Evolutionary conservation across 164 flowering plant species (phyloP).

Genomic region (Annona squamosa): DNA sequence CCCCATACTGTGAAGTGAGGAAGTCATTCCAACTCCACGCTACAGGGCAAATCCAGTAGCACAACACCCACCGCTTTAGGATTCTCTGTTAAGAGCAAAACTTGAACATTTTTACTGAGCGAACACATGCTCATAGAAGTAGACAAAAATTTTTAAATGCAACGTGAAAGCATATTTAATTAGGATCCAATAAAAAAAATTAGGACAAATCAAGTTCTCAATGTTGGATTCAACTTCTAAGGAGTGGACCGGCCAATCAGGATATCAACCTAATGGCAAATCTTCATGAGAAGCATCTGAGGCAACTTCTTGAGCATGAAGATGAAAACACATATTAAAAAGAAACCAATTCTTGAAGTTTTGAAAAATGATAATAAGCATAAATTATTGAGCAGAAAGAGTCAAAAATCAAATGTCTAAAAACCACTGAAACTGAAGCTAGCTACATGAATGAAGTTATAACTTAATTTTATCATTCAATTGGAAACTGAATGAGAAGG

Average conservation of each 20-base stretch:
- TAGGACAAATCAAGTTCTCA: too few species aligned
- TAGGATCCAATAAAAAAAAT: too few species aligned
- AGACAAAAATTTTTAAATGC: too few species aligned
- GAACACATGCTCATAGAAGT: too few species aligned
- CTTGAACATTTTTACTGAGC: neutral
- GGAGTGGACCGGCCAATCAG: too few species aligned
- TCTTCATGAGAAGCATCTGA: too few species aligned
- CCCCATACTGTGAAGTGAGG: conserved; percentile 48
- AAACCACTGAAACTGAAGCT: neutral
- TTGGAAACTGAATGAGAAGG: neutral
- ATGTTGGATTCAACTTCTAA: too few species aligned
- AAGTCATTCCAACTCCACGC: conserved; percentile 39
- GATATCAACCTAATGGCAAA: too few species aligned
- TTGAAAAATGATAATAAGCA: neutral
- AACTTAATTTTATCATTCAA: neutral
- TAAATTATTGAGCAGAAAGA: neutral
- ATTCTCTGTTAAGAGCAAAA: conserved; percentile 28
- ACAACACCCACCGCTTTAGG: conserved; percentile 56
- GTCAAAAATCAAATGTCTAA: neutral
- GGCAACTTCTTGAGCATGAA: too few species aligned
- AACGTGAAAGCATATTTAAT: too few species aligned
- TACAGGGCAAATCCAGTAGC: conserved; percentile 29
- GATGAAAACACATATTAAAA: too few species aligned
- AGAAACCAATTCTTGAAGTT: too few species aligned
- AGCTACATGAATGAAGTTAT: neutral